A percentile compares a stretch with the other conserved stretches of the same genome.
phyloP scores from a whole-genome alignment of 2,329 filamentous ascomycete genomes.

The Botryotinia globosa region DNA sequence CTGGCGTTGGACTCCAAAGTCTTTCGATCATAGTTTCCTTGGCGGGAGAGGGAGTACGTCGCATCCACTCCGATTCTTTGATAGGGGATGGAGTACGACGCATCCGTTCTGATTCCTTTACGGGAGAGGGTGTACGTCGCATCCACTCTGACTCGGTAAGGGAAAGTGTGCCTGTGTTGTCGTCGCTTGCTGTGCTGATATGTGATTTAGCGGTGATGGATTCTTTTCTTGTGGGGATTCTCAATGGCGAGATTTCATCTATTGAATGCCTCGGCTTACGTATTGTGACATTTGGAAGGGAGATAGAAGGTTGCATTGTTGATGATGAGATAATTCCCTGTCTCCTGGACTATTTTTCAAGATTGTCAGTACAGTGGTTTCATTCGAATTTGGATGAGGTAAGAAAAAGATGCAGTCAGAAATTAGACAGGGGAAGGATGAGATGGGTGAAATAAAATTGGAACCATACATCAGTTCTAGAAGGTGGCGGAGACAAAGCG shows the following conservation, averaged over 20 bases:
- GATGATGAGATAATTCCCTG: conserved; percentile 22
- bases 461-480: neutral
- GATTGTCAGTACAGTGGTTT: neutral
- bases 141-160: conserved; percentile 34
- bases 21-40: neutral
- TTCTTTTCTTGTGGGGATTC: neutral
- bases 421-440: neutral
- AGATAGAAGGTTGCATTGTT: conserved; percentile 16
- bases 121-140: conserved; percentile 29
- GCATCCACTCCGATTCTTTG: conserved; percentile 34
- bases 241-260: neutral
- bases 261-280: conserved; percentile 20
- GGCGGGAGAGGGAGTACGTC: conserved; percentile 29
- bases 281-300: conserved; percentile 27
- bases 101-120: conserved; percentile 32
- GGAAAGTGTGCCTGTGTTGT: conserved; percentile 24
- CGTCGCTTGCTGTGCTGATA: conserved; percentile 4
- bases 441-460: neutral
- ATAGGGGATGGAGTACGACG: conserved; percentile 28
- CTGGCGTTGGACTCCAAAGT: conserved; percentile 17
- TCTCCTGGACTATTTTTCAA: conserved; percentile 14
- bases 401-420: neutral
- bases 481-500: conserved; percentile 4
- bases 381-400: neutral
- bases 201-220: neutral